Base-by-base conservation (phyloP, 225 moss, liverwort and hornwort species). In the Bryoerythrophyllum caledonicum region DNA sequence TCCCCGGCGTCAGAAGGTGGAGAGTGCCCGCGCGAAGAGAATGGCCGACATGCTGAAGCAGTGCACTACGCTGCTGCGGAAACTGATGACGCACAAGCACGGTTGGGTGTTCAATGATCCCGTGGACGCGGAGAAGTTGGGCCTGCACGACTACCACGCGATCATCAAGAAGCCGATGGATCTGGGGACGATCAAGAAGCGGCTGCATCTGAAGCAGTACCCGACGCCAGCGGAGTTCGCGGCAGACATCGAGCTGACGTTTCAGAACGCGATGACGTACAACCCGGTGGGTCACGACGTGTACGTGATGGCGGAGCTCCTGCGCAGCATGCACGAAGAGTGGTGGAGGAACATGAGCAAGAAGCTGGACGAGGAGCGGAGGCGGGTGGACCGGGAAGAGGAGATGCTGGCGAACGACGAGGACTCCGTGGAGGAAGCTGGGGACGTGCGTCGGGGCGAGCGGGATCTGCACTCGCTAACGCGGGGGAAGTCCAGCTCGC, bases 61-160 rank as follows among this genome's bases (percentile, higher is more conserved):
- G 82, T 94, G 94, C 63, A 70, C 66, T 13, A 86, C 90, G 30
- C 26, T 91, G 20, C 70, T 88, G 2, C 80, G 83, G 79, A 90
- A 83, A 51, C 72, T 94, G 65, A 83, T 79, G 78, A 76, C 79
- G 11, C 91, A 91, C 24, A 90, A 90, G 82, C 88, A 94, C 67
- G 86, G 91, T 5, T 94, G 94, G 94, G 91, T 94, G 37, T 94
- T 94, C 76, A 91, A 91, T 49, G 90, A 94, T 46, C 88, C 94
- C 12, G 94, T 94, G 11, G 94, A 94, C 64, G 88, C 88, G 44
- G 65, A 65, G 65, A 65, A 65, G 65, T 26, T 65, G 65, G 65
- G 65, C 44, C 26, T 65, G 26, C 65, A 65, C 65, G 44, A 65
- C 65, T 65, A 65, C 65, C 44, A 65, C 65, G 15, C 65, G 9